Evolutionary conservation across 2,329 filamentous ascomycete species (phyloP), one percentile per base, ranked within the genome.

Genomic region (Aspergillus pseudoglaucus): DNA sequence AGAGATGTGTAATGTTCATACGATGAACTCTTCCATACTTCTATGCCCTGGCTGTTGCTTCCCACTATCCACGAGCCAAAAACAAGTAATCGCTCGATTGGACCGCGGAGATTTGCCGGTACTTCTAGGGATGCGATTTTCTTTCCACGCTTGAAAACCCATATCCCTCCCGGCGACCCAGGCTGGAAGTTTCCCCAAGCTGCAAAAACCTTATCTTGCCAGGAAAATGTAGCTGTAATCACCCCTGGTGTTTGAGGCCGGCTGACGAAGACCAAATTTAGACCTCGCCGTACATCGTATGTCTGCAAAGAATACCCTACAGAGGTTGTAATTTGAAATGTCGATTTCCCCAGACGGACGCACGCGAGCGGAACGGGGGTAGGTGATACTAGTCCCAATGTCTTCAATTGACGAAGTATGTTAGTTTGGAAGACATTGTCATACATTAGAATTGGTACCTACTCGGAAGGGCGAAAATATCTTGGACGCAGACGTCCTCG

Each of bases 271-370:
- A 97, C 83, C 44, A 98, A 82, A 60, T 94, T 91, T 52, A 98
- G 79, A 42, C 91, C 91, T 59, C 85, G 83, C 67, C 87, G 88
- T 52, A 98, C 74, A 66, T 98, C 93, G 73, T 98, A 98, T 0
- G 93, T 98, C 70, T 98, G 93, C 42, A 98, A 79, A 50, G 85
- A 88, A 60, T 84, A 82, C 53, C 91, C 93, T 52, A 94, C 87
- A 0, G 89, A 97, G 25, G 93, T 98, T 30, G 93, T 97, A 68
- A 98, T 89, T 67, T 98, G 93, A 65, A 95, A 98, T 3, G 90
- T 95, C 1, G 88, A 91, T 71, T 95, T 95, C 49, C 93, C 93
- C 14, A 95, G 77, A 0, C 91, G 87, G 27, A 94, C 80, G 5
- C 87, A 86, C 2, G 91, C 90, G 64, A 98, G 97, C 0, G 93